These are phyloP conservation scores for Trichoderma koningii DNA, from an alignment of 2,329 filamentous ascomycete species.

Conservation along the genomic window DNA sequence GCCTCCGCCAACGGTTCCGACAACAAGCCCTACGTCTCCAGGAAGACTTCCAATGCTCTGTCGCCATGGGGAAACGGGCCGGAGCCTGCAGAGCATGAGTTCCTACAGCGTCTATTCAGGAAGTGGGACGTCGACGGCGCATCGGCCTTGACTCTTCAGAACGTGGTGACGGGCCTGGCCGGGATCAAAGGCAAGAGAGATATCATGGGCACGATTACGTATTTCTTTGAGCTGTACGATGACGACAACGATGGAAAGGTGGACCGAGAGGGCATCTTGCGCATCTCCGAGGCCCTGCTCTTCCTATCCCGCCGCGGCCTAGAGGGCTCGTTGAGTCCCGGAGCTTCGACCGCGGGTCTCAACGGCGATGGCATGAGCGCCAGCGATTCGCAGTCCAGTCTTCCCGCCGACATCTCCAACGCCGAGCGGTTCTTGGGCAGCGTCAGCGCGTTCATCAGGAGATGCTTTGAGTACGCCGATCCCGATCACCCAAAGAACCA, in stretches of 20 bases:
- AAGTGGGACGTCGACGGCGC: slow-evolving; percentile 83
- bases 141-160: slow-evolving; percentile 80
- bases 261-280: slow-evolving; percentile 89
- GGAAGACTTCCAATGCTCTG: slow-evolving; percentile 47
- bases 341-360: slow-evolving; percentile 58
- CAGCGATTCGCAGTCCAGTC: slow-evolving; percentile 42
- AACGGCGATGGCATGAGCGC: slow-evolving; percentile 42
- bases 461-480: slow-evolving; percentile 98
- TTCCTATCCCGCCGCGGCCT: slow-evolving; percentile 90
- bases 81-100: slow-evolving; percentile 88
- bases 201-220: slow-evolving; percentile 96
- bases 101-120: slow-evolving; percentile 82
- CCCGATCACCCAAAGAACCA: slow-evolving; percentile 75
- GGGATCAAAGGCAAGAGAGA: slow-evolving; percentile 90
- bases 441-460: slow-evolving; percentile 90
- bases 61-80: slow-evolving; percentile 60
- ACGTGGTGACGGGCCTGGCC: slow-evolving; percentile 88
- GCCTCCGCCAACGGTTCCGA: slow-evolving; percentile 65
- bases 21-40: slow-evolving; percentile 58
- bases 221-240: slow-evolving; percentile 97
- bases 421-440: slow-evolving; percentile 91
- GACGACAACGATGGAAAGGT: slow-evolving; percentile 89
- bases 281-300: slow-evolving; percentile 90
- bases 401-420: slow-evolving; percentile 58
- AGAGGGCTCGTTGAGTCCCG: slow-evolving; percentile 71